Percentiles rank a stretch among this genome's conserved stretches.
Evolutionary conservation across 352 stramenopile genomes (phyloP).

Genomic region (Globisporangium heterothallicum): DNA sequence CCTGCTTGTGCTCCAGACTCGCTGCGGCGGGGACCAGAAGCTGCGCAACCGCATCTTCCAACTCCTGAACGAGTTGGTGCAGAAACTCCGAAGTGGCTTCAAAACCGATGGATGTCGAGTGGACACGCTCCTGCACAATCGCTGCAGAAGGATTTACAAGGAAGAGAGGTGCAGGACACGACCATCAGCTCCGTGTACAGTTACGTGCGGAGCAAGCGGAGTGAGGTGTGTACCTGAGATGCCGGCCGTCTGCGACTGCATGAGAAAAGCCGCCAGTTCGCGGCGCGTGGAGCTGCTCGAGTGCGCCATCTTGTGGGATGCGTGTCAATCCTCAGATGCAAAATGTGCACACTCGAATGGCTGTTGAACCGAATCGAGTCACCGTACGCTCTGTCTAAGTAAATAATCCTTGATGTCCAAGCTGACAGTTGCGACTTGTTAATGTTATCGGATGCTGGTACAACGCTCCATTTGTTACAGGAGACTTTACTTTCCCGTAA

Average conservation of each 20-base stretch:
- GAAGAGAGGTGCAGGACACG: not conserved
- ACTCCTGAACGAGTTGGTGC: constrained; percentile 54
- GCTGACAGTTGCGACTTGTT: no score
- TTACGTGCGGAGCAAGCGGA: not conserved
- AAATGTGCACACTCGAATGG: not conserved
- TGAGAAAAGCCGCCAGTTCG: constrained; percentile 24
- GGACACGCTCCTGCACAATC: constrained; percentile 70
- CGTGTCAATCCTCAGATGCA: not conserved
- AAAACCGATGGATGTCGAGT: constrained; percentile 56
- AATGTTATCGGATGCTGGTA: no score
- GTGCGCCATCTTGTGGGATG: constrained; percentile 1
- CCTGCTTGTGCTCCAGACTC: constrained; percentile 34
- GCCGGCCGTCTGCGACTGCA: constrained; percentile 20
- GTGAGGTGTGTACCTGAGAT: constrained; percentile 18
- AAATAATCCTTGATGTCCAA: no score
- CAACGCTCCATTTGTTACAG: no score
- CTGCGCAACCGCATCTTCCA: constrained; percentile 46
- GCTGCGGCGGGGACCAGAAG: constrained; percentile 19
- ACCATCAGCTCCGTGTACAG: no score
- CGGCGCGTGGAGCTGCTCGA: constrained; percentile 5
- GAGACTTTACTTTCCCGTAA: no score
- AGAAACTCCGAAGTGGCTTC: constrained; percentile 60
- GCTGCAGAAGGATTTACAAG: constrained; percentile 17
- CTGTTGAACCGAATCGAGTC: not conserved
- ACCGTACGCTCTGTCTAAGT: not conserved